Percentiles rank a stretch among this genome's conserved stretches.
phyloP scores from a whole-genome alignment of 2,329 filamentous ascomycete genomes.

The Cladosporium sp. region DNA sequence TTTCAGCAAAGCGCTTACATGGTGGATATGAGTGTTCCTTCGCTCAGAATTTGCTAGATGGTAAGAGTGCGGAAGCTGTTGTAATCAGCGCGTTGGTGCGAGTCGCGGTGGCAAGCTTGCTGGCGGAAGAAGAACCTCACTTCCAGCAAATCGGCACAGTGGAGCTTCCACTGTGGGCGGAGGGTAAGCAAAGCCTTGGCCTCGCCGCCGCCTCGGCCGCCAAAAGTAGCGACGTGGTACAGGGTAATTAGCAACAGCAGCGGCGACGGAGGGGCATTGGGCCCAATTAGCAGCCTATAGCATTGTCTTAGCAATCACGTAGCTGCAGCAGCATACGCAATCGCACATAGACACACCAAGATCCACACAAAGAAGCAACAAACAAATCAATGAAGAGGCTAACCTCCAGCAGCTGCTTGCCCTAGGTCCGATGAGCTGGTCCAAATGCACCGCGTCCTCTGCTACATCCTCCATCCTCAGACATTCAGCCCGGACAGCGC shows the following conservation, averaged over 20 bases:
- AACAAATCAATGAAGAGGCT: neutral
- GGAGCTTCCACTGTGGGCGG: neutral
- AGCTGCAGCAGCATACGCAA: neutral
- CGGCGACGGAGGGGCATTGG: neutral
- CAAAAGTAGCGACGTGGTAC: neutral
- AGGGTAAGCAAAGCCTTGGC: neutral
- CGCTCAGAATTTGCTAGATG: too few relatives aligned
- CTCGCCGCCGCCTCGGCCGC: neutral
- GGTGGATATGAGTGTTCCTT: too few relatives aligned
- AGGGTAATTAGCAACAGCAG: neutral
- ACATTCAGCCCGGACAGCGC: neutral
- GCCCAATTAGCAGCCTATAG: neutral
- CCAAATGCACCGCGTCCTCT: neutral
- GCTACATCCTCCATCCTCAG: neutral
- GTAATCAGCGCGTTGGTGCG: too few relatives aligned
- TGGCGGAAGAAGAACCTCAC: too few relatives aligned
- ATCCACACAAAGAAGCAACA: neutral
- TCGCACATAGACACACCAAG: neutral
- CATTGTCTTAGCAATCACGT: neutral
- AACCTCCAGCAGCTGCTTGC: neutral
- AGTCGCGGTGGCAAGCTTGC: too few relatives aligned
- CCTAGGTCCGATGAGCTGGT: neutral
- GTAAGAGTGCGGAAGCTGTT: too few relatives aligned
- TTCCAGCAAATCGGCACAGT: neutral
- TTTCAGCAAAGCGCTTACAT: too few relatives aligned